Percentiles rank a stretch among this genome's conserved stretches.
Evolutionary conservation across 805 yeast species (phyloP).

Genomic region (Cyberlindnera meyerae): DNA sequence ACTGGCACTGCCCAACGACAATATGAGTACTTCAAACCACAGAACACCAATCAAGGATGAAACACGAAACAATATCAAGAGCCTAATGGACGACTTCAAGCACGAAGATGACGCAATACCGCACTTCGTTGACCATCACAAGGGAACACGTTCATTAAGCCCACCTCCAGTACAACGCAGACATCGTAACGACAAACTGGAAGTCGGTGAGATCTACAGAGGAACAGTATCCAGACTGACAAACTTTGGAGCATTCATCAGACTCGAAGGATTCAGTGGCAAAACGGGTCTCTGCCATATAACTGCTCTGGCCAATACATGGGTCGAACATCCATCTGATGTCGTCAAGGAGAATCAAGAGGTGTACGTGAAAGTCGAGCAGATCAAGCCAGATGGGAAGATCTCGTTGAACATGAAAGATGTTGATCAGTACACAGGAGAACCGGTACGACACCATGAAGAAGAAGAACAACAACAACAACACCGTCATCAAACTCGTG

Average conservation of each 20-base stretch:
- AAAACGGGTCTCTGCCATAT: constrained; percentile 70
- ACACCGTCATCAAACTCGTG: constrained; percentile 2
- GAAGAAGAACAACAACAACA: no score
- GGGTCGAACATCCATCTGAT: constrained; percentile 57
- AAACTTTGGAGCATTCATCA: constrained; percentile 75
- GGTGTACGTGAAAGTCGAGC: constrained; percentile 59
- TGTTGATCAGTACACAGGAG: constrained; percentile 69
- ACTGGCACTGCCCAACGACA: constrained; percentile 19
- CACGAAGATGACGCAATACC: constrained; percentile 14
- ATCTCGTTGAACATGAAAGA: constrained; percentile 65
- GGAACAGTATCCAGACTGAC: constrained; percentile 61
- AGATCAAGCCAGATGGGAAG: constrained; percentile 38
- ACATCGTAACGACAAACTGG: constrained; percentile 27
- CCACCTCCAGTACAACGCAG: constrained; percentile 11
- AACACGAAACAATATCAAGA: constrained; percentile 3
- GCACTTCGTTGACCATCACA: background rate
- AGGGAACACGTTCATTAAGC: constrained; percentile 9
- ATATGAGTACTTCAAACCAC: no score
- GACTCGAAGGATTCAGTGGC: constrained; percentile 37
- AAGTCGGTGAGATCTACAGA: constrained; percentile 44
- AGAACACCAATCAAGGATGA: constrained; percentile 15
- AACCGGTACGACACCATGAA: constrained; percentile 20
- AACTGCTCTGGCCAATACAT: constrained; percentile 53
- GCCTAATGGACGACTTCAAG: constrained; percentile 22
- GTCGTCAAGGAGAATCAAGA: constrained; percentile 50